Conservation (phyloP, 164 flowering plant genomes). For the Dillenia suffruticosa region DNA sequence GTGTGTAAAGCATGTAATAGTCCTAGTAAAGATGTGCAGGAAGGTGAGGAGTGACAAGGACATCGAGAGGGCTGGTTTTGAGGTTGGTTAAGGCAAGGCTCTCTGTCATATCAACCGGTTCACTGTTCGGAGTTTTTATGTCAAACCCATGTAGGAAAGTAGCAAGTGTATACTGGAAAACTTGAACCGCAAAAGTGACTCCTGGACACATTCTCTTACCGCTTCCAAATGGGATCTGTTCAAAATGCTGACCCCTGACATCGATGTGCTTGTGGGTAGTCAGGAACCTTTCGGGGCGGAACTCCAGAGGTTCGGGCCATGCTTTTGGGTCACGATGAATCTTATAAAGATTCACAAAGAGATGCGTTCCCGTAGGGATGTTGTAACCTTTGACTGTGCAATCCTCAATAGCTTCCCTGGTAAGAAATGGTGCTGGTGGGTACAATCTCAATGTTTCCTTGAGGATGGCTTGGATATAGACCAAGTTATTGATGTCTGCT, state of each 20-base stretch:
- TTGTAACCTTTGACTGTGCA: slow-evolving; percentile 3
- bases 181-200: slow-evolving; percentile 4
- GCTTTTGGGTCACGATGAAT: background rate
- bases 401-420: background rate
- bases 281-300: slow-evolving; percentile 13
- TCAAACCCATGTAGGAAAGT: slow-evolving; percentile 16
- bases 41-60: too few species aligned
- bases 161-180: slow-evolving; percentile 10
- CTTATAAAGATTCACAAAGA: slow-evolving; percentile 1
- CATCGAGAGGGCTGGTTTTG: too few species aligned
- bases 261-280: slow-evolving; percentile 9
- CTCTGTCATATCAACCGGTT: slow-evolving; percentile 8
- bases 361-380: background rate
- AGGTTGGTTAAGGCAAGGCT: too few species aligned
- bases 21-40: too few species aligned
- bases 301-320: slow-evolving; percentile 9
- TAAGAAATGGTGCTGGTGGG: slow-evolving; percentile 2
- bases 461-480: slow-evolving; percentile 3
- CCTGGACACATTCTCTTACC: slow-evolving; percentile 5
- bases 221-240: slow-evolving; percentile 19
- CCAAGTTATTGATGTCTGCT: slow-evolving; percentile 2
- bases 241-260: slow-evolving; percentile 14
- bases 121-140: slow-evolving; percentile 3
- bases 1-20: too few species aligned
- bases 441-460: too few species aligned